Evolutionary conservation across 352 stramenopile genomes (phyloP).

Genomic region (Nothophytophthora sp.): DNA sequence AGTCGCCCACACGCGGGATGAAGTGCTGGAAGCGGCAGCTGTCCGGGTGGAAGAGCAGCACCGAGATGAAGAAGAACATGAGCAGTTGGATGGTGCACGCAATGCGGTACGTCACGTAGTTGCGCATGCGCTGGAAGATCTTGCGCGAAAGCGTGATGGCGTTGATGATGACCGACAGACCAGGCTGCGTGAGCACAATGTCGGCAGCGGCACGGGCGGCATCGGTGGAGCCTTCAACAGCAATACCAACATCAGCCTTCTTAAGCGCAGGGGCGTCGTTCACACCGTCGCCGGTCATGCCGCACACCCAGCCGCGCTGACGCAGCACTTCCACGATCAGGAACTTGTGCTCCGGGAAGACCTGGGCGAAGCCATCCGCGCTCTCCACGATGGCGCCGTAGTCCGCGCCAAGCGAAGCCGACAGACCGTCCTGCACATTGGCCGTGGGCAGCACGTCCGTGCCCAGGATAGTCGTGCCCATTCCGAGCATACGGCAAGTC

Average conservation of each 20-base stretch:
- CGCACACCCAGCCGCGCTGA: conserved; percentile 70
- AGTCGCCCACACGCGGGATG: conserved; percentile 46
- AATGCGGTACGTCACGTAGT: conserved; percentile 95
- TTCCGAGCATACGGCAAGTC: conserved; percentile 90
- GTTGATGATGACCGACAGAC: conserved; percentile 92
- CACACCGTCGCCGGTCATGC: conserved; percentile 81
- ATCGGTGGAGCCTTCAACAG: conserved; percentile 85
- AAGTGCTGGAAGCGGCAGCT: conserved; percentile 79
- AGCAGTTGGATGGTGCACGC: conserved; percentile 92
- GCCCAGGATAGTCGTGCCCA: conserved; percentile 88
- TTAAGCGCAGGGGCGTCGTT: conserved; percentile 72
- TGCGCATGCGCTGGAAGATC: conserved; percentile 95
- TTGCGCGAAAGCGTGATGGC: conserved; percentile 90
- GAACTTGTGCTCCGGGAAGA: conserved; percentile 93
- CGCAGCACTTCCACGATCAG: conserved; percentile 88
- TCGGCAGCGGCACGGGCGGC: conserved; percentile 90
- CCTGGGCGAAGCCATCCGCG: conserved; percentile 94
- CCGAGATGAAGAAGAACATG: conserved; percentile 94
- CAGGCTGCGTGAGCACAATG: conserved; percentile 94
- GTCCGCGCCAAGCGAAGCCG: conserved; percentile 44
- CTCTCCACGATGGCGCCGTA: conserved; percentile 89
- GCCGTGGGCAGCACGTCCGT: conserved; percentile 71
- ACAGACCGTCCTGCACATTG: conserved; percentile 68
- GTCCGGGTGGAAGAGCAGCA: conserved; percentile 88
- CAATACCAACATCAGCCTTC: conserved; percentile 76